phyloP scores from a whole-genome alignment of 768 basidiomycete genomes.

The Leccinum imitatum region DNA sequence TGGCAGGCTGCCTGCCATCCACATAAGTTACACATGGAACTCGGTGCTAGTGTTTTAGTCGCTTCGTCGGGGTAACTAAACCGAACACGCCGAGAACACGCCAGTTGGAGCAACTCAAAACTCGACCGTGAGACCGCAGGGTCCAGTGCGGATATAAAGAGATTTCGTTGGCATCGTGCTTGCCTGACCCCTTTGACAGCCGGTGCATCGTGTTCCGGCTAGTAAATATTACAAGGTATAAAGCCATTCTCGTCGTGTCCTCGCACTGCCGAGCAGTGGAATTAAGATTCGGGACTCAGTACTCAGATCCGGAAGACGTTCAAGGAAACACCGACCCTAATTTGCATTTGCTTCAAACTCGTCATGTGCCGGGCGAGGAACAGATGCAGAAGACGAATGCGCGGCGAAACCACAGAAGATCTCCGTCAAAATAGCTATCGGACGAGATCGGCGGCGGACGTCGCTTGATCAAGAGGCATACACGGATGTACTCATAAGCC shows the following conservation, averaged over 20 bases:
- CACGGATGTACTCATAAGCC: slow-evolving; percentile 1
- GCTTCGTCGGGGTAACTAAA: slow-evolving; percentile 1
- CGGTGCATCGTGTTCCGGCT: not conserved
- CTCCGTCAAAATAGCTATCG: not conserved
- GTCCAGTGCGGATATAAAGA: slow-evolving; percentile 6
- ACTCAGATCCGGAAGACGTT: not conserved
- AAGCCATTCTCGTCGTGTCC: not conserved
- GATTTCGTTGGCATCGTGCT: slow-evolving; percentile 1
- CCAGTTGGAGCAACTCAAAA: not conserved
- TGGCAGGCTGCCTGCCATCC: not conserved
- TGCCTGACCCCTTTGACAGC: not conserved
- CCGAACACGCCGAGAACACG: slow-evolving; percentile 1
- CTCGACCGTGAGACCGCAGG: slow-evolving; percentile 7
- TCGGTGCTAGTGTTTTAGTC: slow-evolving; percentile 3
- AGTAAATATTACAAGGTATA: slow-evolving; percentile 1
- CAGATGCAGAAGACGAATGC: not conserved
- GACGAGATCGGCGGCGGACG: slow-evolving; percentile 17
- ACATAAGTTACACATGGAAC: not conserved
- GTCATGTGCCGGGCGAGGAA: not conserved
- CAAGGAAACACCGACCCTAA: not conserved
- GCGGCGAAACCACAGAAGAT: not conserved
- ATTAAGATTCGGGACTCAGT: not conserved
- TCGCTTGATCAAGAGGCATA: slow-evolving; percentile 7
- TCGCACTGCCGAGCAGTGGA: not conserved
- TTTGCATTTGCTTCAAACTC: not conserved